Evolutionary conservation across 257 asterid genomes (phyloP), one percentile per base, ranked within the genome.

Genomic region (Cinchona pubescens): DNA sequence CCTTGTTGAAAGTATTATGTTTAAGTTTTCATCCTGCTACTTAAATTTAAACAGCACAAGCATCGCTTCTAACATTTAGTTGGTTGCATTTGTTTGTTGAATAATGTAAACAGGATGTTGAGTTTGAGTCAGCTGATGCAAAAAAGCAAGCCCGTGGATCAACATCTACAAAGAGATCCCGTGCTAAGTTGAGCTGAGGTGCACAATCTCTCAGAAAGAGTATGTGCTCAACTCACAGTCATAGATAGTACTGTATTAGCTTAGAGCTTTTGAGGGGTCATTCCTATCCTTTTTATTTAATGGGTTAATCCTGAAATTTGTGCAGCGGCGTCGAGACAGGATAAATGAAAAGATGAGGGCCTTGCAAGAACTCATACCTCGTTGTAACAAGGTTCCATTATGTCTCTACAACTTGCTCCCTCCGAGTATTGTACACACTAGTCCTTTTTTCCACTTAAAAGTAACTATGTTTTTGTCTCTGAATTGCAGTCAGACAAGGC

Each of bases 111-210:
- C 46, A 92, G 97, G 96, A 86, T 27, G 73, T 68, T 9, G 92
- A 86, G 74, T 78, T 85, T 74, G 91, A 84, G 81, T 83, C 85
- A 23, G 77, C 79, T 71, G 92, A 76, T 56, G 83, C 75, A 46
- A 86, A 91, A 78, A 88, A 80, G 72, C 86, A 79, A 71, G 78
- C 77, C 5, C 89, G 79, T 40, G 87, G 90, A 73, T 84, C 96
- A 37, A 56, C 92, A 21, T 84, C 89, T 19, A 81, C 90, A 13
- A 89, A 88, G 85, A 83, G 92, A 82, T 80, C 94, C 49, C 96
- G 98, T 30, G 90, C 94, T 74, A n/a, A n/a, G n/a, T n/a, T n/a
- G n/a, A n/a, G 92, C 98, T 3, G 92, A 93, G 82, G 97, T 88
- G 43, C 97, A 91, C 79, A 93, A 89, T 80, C 91, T 83, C 34